Evolutionary conservation across 352 stramenopile genomes (phyloP).

Genomic region (Saprolegnia parasitica): DNA sequence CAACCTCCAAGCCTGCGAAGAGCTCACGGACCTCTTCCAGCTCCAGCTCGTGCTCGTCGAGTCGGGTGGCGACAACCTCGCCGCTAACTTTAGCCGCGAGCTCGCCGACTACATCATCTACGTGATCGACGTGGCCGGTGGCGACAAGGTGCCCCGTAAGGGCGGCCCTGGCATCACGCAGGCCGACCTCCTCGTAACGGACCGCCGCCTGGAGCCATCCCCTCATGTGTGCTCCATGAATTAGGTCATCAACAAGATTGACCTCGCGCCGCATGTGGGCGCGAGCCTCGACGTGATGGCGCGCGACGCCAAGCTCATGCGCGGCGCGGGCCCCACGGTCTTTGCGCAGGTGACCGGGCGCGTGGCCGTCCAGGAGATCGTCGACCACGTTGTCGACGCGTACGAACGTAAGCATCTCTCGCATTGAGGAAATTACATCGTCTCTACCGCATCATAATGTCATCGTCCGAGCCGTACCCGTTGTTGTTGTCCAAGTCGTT

Average conservation of each 20-base stretch:
- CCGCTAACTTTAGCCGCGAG: conserved; percentile 96
- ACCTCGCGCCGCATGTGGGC: conserved; percentile 94
- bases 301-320: conserved; percentile 93
- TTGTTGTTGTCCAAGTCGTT: background rate
- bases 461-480: conserved; percentile 24
- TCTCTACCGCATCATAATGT: background rate
- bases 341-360: conserved; percentile 95
- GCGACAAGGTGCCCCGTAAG: conserved; percentile 98
- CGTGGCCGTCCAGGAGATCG: conserved; percentile 86
- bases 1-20: conserved; percentile 95
- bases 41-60: conserved; percentile 87
- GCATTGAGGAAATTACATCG: background rate
- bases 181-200: conserved; percentile 86
- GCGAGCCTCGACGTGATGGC: conserved; percentile 94
- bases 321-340: conserved; percentile 88
- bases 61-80: conserved; percentile 94
- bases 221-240: background rate
- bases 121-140: conserved; percentile 97
- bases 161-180: conserved; percentile 97
- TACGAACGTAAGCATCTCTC: background rate
- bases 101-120: conserved; percentile 98
- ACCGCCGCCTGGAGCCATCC: background rate
- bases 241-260: conserved; percentile 98
- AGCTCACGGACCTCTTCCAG: conserved; percentile 87
- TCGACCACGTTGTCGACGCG: conserved; percentile 53